phyloP scores from a whole-genome alignment of 345 rosid genomes.

The Bretschneidera sinensis region DNA sequence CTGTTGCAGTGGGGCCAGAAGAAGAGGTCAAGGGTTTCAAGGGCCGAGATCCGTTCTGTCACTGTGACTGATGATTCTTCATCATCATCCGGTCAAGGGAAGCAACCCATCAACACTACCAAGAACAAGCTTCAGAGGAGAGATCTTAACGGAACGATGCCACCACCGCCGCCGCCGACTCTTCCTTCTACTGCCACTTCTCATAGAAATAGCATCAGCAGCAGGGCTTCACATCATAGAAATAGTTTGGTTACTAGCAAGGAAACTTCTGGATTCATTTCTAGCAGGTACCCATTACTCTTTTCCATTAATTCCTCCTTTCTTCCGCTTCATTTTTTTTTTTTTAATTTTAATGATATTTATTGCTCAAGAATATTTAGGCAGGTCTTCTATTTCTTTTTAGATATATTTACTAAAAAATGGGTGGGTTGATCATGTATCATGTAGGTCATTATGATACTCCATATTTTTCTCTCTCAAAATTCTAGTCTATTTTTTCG shows the following conservation, averaged over 20 bases:
- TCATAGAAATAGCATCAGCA: not conserved
- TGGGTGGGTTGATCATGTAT: too few relatives aligned
- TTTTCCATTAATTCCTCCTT: conserved; percentile 5
- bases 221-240: conserved; percentile 25
- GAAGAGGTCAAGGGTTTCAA: conserved; percentile 52
- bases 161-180: conserved; percentile 40
- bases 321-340: conserved; percentile 1
- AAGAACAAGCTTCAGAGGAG: conserved; percentile 27
- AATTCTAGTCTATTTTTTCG: too few relatives aligned
- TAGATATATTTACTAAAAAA: too few relatives aligned
- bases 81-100: conserved; percentile 45
- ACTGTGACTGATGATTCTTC: conserved; percentile 39
- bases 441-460: too few relatives aligned
- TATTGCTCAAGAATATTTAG: too few relatives aligned
- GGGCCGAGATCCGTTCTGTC: conserved; percentile 46
- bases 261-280: conserved; percentile 27
- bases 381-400: too few relatives aligned
- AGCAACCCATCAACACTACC: conserved; percentile 16
- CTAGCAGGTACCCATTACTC: conserved; percentile 32
- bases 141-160: conserved; percentile 25
- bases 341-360: not conserved
- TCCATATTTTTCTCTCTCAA: too few relatives aligned
- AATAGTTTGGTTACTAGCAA: conserved; percentile 32
- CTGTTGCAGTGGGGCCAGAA: conserved; percentile 68
- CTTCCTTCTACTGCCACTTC: not conserved